These are phyloP conservation scores for Rhizopogon vesiculosus DNA, from an alignment of 768 basidiomycete genomes.

Conservation along the genomic window DNA sequence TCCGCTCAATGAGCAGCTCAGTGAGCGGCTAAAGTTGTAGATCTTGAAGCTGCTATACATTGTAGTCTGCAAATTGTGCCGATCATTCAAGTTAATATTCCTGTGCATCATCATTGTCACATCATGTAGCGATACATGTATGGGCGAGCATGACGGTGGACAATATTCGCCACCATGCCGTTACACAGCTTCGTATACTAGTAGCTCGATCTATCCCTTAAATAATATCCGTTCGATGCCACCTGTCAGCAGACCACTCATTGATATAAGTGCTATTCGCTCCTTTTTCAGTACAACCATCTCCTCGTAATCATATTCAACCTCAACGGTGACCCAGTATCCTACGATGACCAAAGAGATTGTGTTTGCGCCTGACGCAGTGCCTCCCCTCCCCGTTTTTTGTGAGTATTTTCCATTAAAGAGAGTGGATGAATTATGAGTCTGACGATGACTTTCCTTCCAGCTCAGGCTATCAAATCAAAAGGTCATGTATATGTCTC, in stretches of 20 bases:
- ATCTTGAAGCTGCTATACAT: too few relatives aligned
- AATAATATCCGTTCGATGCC: not conserved
- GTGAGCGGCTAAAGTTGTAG: too few relatives aligned
- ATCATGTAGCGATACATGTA: not conserved
- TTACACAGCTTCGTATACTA: not conserved
- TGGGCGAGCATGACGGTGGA: not conserved
- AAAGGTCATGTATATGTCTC: slow-evolving; percentile 33
- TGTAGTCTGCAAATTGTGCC: too few relatives aligned
- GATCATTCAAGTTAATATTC: too few relatives aligned
- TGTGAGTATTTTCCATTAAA: slow-evolving; percentile 16
- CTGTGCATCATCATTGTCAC: too few relatives aligned
- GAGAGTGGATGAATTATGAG: too few relatives aligned
- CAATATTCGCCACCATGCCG: not conserved
- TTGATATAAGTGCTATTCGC: not conserved
- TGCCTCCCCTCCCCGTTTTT: slow-evolving; percentile 30
- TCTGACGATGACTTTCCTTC: not conserved
- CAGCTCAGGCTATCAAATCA: slow-evolving; percentile 35
- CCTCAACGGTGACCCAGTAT: not conserved
- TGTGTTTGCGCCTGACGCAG: slow-evolving; percentile 24
- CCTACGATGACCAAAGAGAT: slow-evolving; percentile 24
- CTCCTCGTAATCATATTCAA: not conserved
- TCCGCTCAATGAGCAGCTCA: too few relatives aligned
- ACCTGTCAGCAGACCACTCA: not conserved
- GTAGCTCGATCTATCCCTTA: not conserved
- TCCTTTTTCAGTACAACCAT: not conserved